These are phyloP conservation scores for Colletotrichum sp. DNA, from an alignment of 2,329 filamentous ascomycete genomes.

Conservation along the genomic window DNA sequence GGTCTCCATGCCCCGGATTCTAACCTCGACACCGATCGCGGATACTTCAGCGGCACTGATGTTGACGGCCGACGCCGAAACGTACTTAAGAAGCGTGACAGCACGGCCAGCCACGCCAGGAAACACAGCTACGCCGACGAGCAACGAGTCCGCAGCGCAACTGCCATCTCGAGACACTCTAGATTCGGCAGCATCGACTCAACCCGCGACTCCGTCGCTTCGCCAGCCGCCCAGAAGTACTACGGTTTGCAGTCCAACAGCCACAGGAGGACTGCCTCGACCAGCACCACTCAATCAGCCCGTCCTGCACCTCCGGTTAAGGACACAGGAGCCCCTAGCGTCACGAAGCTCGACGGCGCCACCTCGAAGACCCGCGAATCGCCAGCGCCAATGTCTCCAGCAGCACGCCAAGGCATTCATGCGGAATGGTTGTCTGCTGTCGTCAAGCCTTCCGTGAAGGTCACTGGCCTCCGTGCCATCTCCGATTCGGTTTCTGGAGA, in stretches of 20 bases:
- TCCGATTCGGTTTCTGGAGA: slow-evolving; percentile 75
- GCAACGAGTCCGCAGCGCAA: slow-evolving; percentile 69
- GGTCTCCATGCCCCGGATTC: slow-evolving; percentile 48
- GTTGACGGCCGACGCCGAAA: slow-evolving; percentile 78
- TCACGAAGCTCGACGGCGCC: slow-evolving; percentile 64
- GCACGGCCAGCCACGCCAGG: slow-evolving; percentile 61
- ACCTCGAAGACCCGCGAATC: slow-evolving; percentile 30
- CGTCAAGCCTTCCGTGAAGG: slow-evolving; percentile 53
- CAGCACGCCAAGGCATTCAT: slow-evolving; percentile 49
- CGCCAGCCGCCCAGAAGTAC: slow-evolving; percentile 74
- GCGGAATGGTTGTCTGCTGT: slow-evolving; percentile 60
- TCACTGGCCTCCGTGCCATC: slow-evolving; percentile 77
- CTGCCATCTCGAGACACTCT: slow-evolving; percentile 74
- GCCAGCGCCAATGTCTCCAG: slow-evolving; percentile 47
- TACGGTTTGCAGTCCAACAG: slow-evolving; percentile 58
- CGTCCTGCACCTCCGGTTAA: slow-evolving; percentile 58
- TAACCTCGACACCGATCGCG: slow-evolving; percentile 75
- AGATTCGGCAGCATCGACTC: slow-evolving; percentile 83
- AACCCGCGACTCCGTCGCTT: slow-evolving; percentile 63
- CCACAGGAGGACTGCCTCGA: slow-evolving; percentile 67
- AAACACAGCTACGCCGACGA: slow-evolving; percentile 82
- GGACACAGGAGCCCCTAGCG: slow-evolving; percentile 59
- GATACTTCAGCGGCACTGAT: slow-evolving; percentile 93
- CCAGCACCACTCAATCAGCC: slow-evolving; percentile 59
- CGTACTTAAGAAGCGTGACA: slow-evolving; percentile 80